Evolutionary conservation across 2,329 filamentous ascomycete species (phyloP), one percentile per base, ranked within the genome.

Genomic region (Verticillium albo-atrum): DNA sequence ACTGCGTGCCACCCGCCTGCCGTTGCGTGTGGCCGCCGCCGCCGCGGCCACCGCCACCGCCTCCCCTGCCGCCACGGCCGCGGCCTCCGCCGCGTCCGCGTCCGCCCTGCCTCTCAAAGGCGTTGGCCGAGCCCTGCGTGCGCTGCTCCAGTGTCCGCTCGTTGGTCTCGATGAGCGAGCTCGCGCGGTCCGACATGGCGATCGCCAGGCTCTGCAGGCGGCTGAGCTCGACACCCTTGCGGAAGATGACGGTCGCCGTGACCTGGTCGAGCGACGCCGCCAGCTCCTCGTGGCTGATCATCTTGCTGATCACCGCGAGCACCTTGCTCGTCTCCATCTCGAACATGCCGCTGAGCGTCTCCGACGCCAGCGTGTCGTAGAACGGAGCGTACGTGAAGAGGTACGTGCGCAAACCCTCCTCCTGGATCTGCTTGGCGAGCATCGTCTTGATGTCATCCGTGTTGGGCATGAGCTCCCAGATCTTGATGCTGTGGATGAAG

Each of bases 321-420:
- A 97, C 93, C 84, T 98, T 98, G 79, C 89, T 86, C 68, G 89
- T 81, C 60, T 93, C 85, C 26, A 99, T 88, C 78, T 99, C 95
- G 75, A 99, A 99, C 95, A 99, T 99, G 66, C 81, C 82, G 63
- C 92, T 89, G 62, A 99, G 84, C 26, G 93, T 96, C 66, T 86
- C 82, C 68, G 97, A 84, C 62, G 92, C 89, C 61, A 99, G 87
- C 25, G 95, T 98, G 79, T 99, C 95, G 82, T 99, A 99, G 84
- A 96, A 99, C 58, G 95, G 95, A 37, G 96, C 95, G 77, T 99
- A 99, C 59, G 95, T 99, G 85, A 99, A 99, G 68, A 99, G 91
- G 75, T 98, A 99, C 58, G 95, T 99, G 68, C 95, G 88, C 58
- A 99, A 88, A 68, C 96, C 95, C 81, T 99, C 95, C 76, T 99